Conservation (phyloP, 2,329 filamentous ascomycete species). For the Cladophialophora psammophila region DNA sequence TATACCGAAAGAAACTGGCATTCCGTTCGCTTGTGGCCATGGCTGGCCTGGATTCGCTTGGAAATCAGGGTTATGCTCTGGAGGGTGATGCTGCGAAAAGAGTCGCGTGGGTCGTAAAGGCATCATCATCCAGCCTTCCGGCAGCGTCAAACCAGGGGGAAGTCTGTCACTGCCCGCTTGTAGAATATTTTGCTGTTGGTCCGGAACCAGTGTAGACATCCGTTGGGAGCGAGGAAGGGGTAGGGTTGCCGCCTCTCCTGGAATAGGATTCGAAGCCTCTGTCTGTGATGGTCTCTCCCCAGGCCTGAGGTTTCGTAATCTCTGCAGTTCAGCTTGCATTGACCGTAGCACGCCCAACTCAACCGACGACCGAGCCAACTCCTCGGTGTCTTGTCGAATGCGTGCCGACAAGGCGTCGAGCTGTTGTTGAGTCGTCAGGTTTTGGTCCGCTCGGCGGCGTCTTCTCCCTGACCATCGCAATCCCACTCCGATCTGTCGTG, state of each 20-base stretch:
- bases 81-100: constrained; percentile 2
- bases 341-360: constrained; percentile 73
- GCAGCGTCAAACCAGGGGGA: constrained; percentile 60
- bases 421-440: constrained; percentile 52
- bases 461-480: constrained; percentile 46
- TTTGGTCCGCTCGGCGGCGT: constrained; percentile 38
- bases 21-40: not conserved
- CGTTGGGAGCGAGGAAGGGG: constrained; percentile 26
- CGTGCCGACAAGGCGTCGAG: constrained; percentile 72
- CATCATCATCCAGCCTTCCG: constrained; percentile 61
- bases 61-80: constrained; percentile 1
- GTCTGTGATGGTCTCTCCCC: constrained; percentile 26
- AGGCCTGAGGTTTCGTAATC: constrained; percentile 64
- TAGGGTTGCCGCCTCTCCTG: constrained; percentile 18
- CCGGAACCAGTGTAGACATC: constrained; percentile 7
- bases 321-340: constrained; percentile 71
- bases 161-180: constrained; percentile 55
- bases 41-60: not conserved
- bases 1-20: not conserved
- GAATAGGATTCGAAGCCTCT: constrained; percentile 12
- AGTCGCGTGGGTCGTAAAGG: constrained; percentile 49
- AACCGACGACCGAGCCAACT: constrained; percentile 68
- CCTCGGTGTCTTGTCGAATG: constrained; percentile 71
- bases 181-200: constrained; percentile 45
- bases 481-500: constrained; percentile 51